Conservation (phyloP, 2,329 filamentous ascomycete genomes). For the Phaeoacremonium minimum region DNA sequence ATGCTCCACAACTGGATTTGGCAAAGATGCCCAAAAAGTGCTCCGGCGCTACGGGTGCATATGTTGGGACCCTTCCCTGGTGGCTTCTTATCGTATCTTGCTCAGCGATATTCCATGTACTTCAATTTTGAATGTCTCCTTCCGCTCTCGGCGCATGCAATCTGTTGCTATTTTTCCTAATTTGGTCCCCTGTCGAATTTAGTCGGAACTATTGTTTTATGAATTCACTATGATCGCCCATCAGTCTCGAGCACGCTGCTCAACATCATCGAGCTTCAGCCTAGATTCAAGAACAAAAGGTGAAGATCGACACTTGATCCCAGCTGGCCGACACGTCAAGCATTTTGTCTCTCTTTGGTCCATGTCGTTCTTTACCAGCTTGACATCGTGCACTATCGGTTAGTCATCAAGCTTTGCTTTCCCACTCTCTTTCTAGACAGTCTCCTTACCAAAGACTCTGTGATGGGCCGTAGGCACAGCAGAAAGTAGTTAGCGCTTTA, state of each 20-base stretch:
- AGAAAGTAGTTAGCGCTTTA: slow-evolving; percentile 1
- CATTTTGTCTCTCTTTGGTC: neutral
- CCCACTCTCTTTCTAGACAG: neutral
- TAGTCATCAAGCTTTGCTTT: too few relatives aligned
- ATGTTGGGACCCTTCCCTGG: slow-evolving; percentile 1
- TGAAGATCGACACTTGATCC: neutral
- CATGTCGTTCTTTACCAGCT: neutral
- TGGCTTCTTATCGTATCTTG: slow-evolving; percentile 4
- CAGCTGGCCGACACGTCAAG: neutral
- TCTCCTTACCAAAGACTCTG: neutral
- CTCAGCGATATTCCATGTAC: neutral
- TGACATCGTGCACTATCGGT: too few relatives aligned
- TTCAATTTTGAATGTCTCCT: neutral
- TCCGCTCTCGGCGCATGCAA: neutral
- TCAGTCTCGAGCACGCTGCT: neutral
- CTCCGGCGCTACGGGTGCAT: slow-evolving; percentile 3
- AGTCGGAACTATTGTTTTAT: neutral
- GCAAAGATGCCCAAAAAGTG: slow-evolving; percentile 6
- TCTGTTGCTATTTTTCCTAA: neutral
- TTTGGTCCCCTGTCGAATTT: neutral
- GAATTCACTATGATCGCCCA: neutral
- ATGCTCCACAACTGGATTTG: slow-evolving; percentile 10
- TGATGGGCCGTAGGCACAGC: neutral
- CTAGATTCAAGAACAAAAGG: neutral
- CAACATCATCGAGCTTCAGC: neutral